These are phyloP conservation scores for Aspergillus terreus DNA, from an alignment of 2,329 filamentous ascomycete genomes.

Conservation along the genomic window DNA sequence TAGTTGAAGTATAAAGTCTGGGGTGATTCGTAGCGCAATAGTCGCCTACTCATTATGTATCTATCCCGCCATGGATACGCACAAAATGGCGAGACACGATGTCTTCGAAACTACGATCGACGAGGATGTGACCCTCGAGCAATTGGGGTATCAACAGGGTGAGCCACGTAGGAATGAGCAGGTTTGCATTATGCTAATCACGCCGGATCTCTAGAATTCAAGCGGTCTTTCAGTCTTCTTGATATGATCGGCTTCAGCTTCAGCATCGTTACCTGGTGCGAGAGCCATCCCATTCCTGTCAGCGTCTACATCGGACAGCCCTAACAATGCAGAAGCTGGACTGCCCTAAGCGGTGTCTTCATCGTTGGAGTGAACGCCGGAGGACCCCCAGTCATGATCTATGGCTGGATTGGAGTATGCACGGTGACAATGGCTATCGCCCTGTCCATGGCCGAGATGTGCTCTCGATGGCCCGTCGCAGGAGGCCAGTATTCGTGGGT, in stretches of 20 bases:
- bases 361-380: conserved; percentile 52
- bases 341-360: conserved; percentile 51
- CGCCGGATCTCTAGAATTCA: conserved; percentile 41
- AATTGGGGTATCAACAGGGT: conserved; percentile 32
- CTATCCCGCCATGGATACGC: not conserved
- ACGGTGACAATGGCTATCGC: conserved; percentile 48
- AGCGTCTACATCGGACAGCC: not conserved
- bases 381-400: conserved; percentile 56
- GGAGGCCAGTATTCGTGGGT: conserved; percentile 56
- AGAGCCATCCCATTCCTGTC: too few species aligned
- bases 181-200: too few species aligned
- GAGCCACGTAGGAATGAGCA: not conserved
- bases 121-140: conserved; percentile 26
- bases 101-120: conserved; percentile 9
- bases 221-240: conserved; percentile 50
- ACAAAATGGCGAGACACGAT: conserved; percentile 3
- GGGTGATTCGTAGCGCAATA: not conserved
- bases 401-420: conserved; percentile 53
- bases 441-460: conserved; percentile 55
- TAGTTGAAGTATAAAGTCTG: not conserved
- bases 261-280: conserved; percentile 50
- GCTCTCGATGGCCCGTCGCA: conserved; percentile 51
- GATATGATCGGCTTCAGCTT: conserved; percentile 58
- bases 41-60: not conserved
- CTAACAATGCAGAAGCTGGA: conserved; percentile 39